Evolutionary conservation across 2,329 filamentous ascomycete species (phyloP).

Genomic region (Dactylellina leptospora): DNA sequence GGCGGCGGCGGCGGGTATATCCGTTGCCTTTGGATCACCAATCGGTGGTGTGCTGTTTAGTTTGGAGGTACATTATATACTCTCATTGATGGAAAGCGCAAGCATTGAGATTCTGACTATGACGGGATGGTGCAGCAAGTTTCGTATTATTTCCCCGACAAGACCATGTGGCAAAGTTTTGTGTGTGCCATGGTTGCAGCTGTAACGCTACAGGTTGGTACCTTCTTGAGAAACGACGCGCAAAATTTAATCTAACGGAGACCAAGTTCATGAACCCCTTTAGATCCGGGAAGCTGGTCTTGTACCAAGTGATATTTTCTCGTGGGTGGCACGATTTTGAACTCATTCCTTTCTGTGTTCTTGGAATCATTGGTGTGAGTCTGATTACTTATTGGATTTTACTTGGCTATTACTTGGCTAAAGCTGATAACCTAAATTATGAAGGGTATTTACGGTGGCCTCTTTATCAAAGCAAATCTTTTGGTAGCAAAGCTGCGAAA

Average conservation of each 20-base stretch:
- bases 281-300: constrained; percentile 89
- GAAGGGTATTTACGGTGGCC: constrained; percentile 85
- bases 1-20: constrained; percentile 89
- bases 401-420: not conserved
- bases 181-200: constrained; percentile 99
- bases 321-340: constrained; percentile 95
- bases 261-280: constrained; percentile 76
- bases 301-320: constrained; percentile 95
- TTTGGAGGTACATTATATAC: constrained; percentile 77
- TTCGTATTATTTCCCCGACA: constrained; percentile 97
- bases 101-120: constrained; percentile 53
- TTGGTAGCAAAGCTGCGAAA: constrained; percentile 82
- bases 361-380: constrained; percentile 80
- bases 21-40: constrained; percentile 90
- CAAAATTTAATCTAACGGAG: not conserved
- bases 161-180: constrained; percentile 99
- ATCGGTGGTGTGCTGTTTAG: constrained; percentile 95
- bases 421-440: not conserved
- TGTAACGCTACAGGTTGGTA: constrained; percentile 80
- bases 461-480: constrained; percentile 97
- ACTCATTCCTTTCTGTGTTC: constrained; percentile 82
- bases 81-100: not conserved
- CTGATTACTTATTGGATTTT: too few species aligned
- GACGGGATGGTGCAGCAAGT: constrained; percentile 70
- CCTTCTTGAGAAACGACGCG: not conserved